Base-by-base conservation (phyloP, 2,329 filamentous ascomycete species). In the Hypomyces perniciosus region DNA sequence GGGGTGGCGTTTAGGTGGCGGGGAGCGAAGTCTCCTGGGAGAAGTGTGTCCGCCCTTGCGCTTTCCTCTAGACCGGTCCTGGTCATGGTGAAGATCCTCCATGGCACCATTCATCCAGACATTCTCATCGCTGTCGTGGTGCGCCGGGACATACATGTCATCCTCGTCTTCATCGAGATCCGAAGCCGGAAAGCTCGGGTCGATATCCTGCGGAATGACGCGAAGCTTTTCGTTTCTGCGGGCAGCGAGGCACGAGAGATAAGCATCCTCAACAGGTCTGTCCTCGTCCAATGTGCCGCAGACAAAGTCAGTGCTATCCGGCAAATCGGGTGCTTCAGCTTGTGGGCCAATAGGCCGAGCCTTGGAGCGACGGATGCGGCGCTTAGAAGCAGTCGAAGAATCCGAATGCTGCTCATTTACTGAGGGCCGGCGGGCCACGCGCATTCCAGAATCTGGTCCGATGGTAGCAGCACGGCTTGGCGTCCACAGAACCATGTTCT, bases 251-350 rank as follows among this genome's bases (percentile, higher is more conserved):
- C 87, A 90, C 2, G 88, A 88, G 50, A 95, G 79, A 67, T 96
- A 99, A 1, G 90, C 92, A 59, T 91, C 90, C 66, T 99, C 93
- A n/a, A 97, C 72, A 3, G 90, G 90, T 41, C 90, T 84, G 63
- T 99, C 93, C 68, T 99, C 93, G 58, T 99, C 93, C 20, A 99
- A 77, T 1, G 93, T 99, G 52, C 93, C 93, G 63, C 93, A 97
- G n/a, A 99, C 93, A 59, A 99, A 99, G 67, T 99, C 93, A 10
- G 93, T 97, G 69, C 91, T 96, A 67, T 99, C 93, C 1, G 93
- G 93, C 8, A 99, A 76, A 64, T 96, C 90, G 2, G 89, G 88
- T 1, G 86, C 88, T 27, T 79, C 78, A 37, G 63, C 59, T 4
- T 56, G 58, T n/a, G 61, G 57, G 52, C 62, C 63, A 43, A 65